A percentile compares a stretch with the other conserved stretches of the same genome.
These are phyloP conservation scores for Syncephalis fuscata DNA, from an alignment of 371 early-diverging fungal species.

Conservation along the genomic window DNA sequence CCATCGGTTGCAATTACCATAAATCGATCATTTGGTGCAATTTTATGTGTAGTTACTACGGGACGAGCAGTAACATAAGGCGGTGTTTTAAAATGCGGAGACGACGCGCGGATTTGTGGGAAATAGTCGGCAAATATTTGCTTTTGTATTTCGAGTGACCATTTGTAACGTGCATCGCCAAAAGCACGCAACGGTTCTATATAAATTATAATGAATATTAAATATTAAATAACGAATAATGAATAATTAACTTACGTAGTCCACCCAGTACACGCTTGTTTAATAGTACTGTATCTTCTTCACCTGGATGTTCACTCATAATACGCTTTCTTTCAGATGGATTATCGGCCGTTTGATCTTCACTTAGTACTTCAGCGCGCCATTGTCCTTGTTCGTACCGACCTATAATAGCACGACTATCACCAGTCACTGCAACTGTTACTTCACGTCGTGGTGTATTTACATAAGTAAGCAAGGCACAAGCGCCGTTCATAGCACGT, in stretches of 20 bases:
- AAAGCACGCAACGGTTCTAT: conserved; percentile 34
- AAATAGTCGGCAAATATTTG: conserved; percentile 39
- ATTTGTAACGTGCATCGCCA: conserved; percentile 68
- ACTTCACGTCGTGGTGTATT: conserved; percentile 39
- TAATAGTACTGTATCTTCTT: conserved; percentile 36
- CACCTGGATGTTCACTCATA: conserved; percentile 60
- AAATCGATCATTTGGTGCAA: conserved; percentile 51
- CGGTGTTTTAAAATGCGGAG: conserved; percentile 58
- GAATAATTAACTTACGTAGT: conserved; percentile 25
- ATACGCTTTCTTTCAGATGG: conserved; percentile 40
- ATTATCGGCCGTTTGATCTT: conserved; percentile 54
- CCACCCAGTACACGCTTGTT: conserved; percentile 59
- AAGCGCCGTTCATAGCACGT: conserved; percentile 37
- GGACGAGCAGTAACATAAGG: conserved; percentile 91
- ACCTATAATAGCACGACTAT: conserved; percentile 43
- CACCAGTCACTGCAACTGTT: conserved; percentile 66
- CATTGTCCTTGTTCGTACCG: conserved; percentile 16
- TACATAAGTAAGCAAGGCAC: conserved; percentile 56
- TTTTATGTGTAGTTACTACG: conserved; percentile 47
- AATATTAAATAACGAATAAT: not conserved
- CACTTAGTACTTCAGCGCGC: conserved; percentile 38
- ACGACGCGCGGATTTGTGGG: conserved; percentile 37
- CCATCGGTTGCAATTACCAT: conserved; percentile 89
- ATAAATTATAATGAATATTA: not conserved
- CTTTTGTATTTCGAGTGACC: conserved; percentile 43